Percentiles rank a stretch among this genome's conserved stretches.
Evolutionary conservation across 1,284 basidiomycete species (phyloP).

Genomic region (Leccinum idahoense): DNA sequence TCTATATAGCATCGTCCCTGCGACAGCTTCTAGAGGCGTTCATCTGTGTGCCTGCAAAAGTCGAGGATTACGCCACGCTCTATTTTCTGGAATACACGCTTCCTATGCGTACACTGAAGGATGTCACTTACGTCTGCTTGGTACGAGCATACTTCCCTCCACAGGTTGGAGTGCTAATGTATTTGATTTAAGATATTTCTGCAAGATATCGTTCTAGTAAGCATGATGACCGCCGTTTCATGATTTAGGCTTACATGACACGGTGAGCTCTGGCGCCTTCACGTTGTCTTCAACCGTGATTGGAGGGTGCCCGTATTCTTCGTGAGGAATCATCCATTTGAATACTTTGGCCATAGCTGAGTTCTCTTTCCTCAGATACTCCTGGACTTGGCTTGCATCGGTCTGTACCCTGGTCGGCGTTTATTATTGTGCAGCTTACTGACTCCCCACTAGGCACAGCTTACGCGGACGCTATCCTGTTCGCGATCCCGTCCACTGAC

Average conservation of each 20-base stretch:
- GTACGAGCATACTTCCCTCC: background rate
- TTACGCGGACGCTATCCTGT: constrained; percentile 12
- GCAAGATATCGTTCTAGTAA: constrained; percentile 15
- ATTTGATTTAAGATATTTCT: constrained; percentile 7
- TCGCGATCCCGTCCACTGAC: constrained; percentile 10
- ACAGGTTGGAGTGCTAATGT: background rate
- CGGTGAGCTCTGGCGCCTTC: constrained; percentile 15
- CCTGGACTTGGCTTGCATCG: constrained; percentile 15
- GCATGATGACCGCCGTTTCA: background rate
- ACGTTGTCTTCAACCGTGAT: constrained; percentile 14
- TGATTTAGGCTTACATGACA: background rate
- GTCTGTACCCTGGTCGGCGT: constrained; percentile 2
- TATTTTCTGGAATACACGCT: constrained; percentile 11
- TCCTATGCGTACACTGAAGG: constrained; percentile 10
- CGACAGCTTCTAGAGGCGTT: constrained; percentile 17
- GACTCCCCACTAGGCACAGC: constrained; percentile 6
- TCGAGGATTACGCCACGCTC: constrained; percentile 8
- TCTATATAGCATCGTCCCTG: constrained; percentile 11
- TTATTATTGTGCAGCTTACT: background rate
- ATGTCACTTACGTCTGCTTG: constrained; percentile 13
- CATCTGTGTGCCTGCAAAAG: constrained; percentile 8
- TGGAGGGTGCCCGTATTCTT: constrained; percentile 13
- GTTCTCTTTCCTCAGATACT: constrained; percentile 8
- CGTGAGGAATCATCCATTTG: background rate
- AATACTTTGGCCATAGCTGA: background rate